Percentiles rank a stretch among this genome's conserved stretches.
phyloP scores from a whole-genome alignment of 2,329 filamentous ascomycete species.

The Xylariomycetidae sp. region DNA sequence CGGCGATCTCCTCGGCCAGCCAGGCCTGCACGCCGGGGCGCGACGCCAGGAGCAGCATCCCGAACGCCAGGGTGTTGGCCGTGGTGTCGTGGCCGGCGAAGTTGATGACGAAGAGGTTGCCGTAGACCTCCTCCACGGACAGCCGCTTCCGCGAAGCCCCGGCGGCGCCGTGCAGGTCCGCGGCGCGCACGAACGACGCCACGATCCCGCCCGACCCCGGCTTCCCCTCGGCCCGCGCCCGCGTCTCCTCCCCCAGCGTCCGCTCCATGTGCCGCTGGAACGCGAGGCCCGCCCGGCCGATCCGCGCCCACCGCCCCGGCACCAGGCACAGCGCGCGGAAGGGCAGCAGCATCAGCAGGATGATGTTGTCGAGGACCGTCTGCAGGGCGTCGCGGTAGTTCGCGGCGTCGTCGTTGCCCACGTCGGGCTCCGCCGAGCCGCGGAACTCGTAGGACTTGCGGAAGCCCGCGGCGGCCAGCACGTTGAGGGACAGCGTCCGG shows the following conservation, averaged over 20 bases:
- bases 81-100: constrained; percentile 26
- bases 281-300: constrained; percentile 13
- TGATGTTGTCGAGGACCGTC: constrained; percentile 20
- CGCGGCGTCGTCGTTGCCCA: constrained; percentile 8
- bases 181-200: constrained; percentile 15
- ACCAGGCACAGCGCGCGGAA: constrained; percentile 8
- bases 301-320: constrained; percentile 8
- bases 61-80: constrained; percentile 16
- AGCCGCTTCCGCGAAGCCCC: background rate
- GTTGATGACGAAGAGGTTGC: constrained; percentile 25
- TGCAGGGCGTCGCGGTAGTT: constrained; percentile 22
- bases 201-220: constrained; percentile 19
- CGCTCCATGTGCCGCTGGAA: constrained; percentile 19
- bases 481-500: constrained; percentile 22
- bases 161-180: constrained; percentile 3
- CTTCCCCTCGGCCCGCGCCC: constrained; percentile 10
- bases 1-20: constrained; percentile 10
- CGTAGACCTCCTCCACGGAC: constrained; percentile 14
- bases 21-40: constrained; percentile 15
- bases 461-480: constrained; percentile 22
- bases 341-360: constrained; percentile 19
- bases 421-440: too few relatives aligned
- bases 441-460: constrained; percentile 18
- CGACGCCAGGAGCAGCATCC: constrained; percentile 15
- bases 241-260: constrained; percentile 18